Evolutionary conservation across 495 filamentous ascomycete species (phyloP).

Genomic region (Aspergillus carlsbadensis): DNA sequence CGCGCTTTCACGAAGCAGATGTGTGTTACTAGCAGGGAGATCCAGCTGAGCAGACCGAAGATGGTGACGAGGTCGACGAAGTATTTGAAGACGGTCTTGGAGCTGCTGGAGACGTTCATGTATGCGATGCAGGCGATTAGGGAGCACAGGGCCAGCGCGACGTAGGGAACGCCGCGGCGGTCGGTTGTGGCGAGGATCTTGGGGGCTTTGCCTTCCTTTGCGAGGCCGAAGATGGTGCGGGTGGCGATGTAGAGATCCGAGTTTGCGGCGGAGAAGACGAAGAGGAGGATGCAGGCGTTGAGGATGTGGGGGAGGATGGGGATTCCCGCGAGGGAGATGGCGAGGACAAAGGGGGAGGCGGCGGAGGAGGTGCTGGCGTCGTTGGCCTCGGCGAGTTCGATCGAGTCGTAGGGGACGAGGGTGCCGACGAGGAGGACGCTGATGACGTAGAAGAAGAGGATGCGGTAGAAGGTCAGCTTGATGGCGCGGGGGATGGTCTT

Average conservation of each 20-base stretch:
- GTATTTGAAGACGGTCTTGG: conserved; percentile 72
- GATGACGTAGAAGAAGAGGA: conserved; percentile 74
- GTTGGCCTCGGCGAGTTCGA: conserved; percentile 54
- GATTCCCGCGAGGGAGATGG: conserved; percentile 55
- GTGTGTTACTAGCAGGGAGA: conserved; percentile 80
- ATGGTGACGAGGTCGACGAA: conserved; percentile 84
- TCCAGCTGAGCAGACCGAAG: conserved; percentile 79
- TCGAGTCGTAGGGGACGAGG: conserved; percentile 55
- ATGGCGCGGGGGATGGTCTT: conserved; percentile 75
- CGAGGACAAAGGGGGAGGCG: conserved; percentile 64
- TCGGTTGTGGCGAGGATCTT: conserved; percentile 68
- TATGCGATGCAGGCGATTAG: conserved; percentile 69
- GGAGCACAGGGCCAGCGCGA: conserved; percentile 61
- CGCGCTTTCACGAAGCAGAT: conserved; percentile 77
- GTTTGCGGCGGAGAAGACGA: conserved; percentile 78
- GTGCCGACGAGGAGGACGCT: conserved; percentile 54
- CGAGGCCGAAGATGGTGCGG: conserved; percentile 76
- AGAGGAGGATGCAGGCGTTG: conserved; percentile 71
- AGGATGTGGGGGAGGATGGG: conserved; percentile 53
- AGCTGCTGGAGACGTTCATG: conserved; percentile 71
- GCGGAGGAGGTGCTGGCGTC: conserved; percentile 42
- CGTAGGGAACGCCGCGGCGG: conserved; percentile 71
- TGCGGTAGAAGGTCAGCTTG: conserved; percentile 80
- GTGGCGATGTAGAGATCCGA: conserved; percentile 75
- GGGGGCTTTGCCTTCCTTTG: conserved; percentile 74